Evolutionary conservation across 208 protist species (phyloP), one percentile per base, ranked within the genome.

Genomic region (Trypanosoma congolense): DNA sequence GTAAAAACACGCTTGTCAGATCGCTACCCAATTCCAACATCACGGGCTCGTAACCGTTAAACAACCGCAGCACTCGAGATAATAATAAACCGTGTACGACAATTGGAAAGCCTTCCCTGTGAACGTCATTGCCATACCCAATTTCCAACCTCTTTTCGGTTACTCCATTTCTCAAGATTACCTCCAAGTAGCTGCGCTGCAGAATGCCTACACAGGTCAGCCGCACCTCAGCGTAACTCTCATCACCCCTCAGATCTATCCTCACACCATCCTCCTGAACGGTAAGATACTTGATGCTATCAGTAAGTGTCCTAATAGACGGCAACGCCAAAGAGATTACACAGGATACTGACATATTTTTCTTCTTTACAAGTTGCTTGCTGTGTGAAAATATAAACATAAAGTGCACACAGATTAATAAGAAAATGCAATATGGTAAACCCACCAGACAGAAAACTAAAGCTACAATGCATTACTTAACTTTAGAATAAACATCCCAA

Each of bases 101-200:
- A 67, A 71, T 81, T 1, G 70, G 62, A 18, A 75, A 42, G 2
- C 57, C 33, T n/a, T 72, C 45, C 40, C 70, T 65, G 28, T 40
- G 10, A 1, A 46, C 25, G 31, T 31, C 29, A 41, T 50, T 12
- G 35, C 0, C 16, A n/a, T 18, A n/a, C 30, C 8, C 22, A 4
- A 21, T 35, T 26, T 55, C 50, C 16, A 4, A 6, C 10, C 48
- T 50, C 26, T 35, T 56, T 6, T 35, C 26, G 21, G 43, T 28
- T 6, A 44, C 46, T 18, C 19, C 28, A 55, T 35, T 18, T 31
- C 58, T 46, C 1, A 68, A 22, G 24, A 61, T 30, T 36, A 87
- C 61, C 0, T 76, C 65, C 19, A 78, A 82, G 56, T 79, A 90
- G 45, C 67, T 83, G 48, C 73, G 80, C 10, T 80, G 73, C 12